phyloP scores from a whole-genome alignment of 768 basidiomycete genomes.

The Podaxis rugospora region DNA sequence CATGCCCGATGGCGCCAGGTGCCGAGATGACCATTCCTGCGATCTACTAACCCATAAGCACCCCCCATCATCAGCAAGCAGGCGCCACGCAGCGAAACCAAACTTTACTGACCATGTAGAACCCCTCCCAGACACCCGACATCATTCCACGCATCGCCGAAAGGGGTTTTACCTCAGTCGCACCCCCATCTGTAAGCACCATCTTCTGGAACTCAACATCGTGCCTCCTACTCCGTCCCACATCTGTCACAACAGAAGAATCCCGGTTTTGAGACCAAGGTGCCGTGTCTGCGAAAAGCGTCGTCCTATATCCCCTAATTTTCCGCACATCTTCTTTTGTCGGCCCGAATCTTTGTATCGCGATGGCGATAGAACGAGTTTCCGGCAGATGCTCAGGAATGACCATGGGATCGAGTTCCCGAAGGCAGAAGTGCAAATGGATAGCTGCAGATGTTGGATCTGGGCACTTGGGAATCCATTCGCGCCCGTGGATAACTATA shows the following conservation, averaged over 20 bases:
- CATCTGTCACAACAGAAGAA: constrained; percentile 7
- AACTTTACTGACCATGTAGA: constrained; percentile 43
- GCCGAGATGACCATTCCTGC: not conserved
- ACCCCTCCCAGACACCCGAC: constrained; percentile 58
- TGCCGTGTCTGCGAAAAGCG: constrained; percentile 43
- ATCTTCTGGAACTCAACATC: constrained; percentile 18
- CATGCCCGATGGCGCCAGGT: not conserved
- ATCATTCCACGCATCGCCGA: constrained; percentile 38
- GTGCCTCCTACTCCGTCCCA: constrained; percentile 14
- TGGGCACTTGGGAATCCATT: constrained; percentile 23
- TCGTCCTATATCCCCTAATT: constrained; percentile 38
- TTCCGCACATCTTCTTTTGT: constrained; percentile 48
- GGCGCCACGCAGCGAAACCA: not conserved
- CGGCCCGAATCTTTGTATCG: constrained; percentile 43
- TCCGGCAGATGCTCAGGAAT: constrained; percentile 48
- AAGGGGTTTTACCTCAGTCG: not conserved
- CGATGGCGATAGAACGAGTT: constrained; percentile 40
- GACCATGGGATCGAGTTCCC: constrained; percentile 38
- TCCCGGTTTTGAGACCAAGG: constrained; percentile 22
- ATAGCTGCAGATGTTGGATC: constrained; percentile 41
- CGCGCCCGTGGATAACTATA: constrained; percentile 7
- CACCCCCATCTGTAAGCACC: constrained; percentile 6
- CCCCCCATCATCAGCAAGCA: not conserved
- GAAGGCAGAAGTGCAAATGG: constrained; percentile 47
- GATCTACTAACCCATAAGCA: constrained; percentile 2